These are phyloP conservation scores for Tarenaya hassleriana DNA, from an alignment of 345 rosid genomes.

Conservation along the genomic window DNA sequence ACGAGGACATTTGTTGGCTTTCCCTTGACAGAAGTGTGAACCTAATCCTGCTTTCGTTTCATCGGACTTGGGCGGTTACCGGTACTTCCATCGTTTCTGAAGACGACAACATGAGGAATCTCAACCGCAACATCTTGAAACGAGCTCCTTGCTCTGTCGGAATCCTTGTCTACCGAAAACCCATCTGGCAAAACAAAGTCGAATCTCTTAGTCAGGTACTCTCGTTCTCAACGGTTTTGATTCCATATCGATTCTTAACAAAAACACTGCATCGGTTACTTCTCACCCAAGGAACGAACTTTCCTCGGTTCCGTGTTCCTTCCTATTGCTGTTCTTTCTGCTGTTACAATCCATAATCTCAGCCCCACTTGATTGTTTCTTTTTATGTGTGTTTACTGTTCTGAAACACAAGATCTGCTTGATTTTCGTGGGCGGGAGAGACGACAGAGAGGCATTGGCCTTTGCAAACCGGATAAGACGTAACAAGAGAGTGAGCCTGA, in stretches of 20 bases:
- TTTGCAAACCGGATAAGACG: constrained; percentile 42
- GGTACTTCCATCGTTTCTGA: constrained; percentile 34
- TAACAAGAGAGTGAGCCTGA: constrained; percentile 23
- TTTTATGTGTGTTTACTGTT: not conserved
- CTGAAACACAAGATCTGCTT: constrained; percentile 17
- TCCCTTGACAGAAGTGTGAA: constrained; percentile 34
- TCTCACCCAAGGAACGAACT: too few species aligned
- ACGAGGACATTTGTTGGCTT: constrained; percentile 39
- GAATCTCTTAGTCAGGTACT: too few species aligned
- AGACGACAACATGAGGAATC: constrained; percentile 18
- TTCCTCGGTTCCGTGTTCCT: too few species aligned
- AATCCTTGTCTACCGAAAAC: constrained; percentile 23
- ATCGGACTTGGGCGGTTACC: constrained; percentile 27
- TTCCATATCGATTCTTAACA: too few species aligned
- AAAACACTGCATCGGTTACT: too few species aligned
- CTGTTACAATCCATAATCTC: too few species aligned
- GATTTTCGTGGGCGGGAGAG: constrained; percentile 51
- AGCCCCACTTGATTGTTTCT: too few species aligned
- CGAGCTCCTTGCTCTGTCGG: constrained; percentile 43
- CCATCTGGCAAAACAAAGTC: too few species aligned
- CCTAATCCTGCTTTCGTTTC: constrained; percentile 38
- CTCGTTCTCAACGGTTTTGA: too few species aligned
- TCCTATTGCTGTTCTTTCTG: too few species aligned
- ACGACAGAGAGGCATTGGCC: constrained; percentile 51
- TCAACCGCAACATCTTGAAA: constrained; percentile 33